Evolutionary conservation across 768 basidiomycete genomes (phyloP).

Genomic region (Multifurca ochricompacta): DNA sequence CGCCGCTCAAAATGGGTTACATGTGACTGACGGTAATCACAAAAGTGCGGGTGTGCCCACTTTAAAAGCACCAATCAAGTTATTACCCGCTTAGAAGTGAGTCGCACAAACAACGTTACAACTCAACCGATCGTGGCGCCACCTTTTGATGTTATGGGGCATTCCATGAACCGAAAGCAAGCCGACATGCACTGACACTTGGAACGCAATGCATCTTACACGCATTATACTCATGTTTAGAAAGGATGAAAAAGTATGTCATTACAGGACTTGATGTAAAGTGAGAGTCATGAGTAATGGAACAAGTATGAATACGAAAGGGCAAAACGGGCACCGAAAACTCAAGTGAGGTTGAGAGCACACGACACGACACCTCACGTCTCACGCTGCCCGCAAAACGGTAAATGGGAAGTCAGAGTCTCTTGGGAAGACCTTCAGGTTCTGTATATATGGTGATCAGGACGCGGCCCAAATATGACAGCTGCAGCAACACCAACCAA

Average conservation of each 20-base stretch:
- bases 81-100: no score
- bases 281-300: background rate
- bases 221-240: background rate
- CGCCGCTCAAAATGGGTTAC: no score
- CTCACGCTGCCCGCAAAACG: background rate
- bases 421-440: slow-evolving; percentile 14
- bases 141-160: no score
- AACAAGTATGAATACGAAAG: background rate
- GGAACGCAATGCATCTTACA: background rate
- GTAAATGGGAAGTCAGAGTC: slow-evolving; percentile 1
- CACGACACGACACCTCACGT: background rate
- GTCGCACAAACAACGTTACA: no score
- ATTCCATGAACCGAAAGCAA: no score
- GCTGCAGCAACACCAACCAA: slow-evolving; percentile 1
- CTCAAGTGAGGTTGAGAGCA: background rate
- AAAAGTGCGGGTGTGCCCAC: no score
- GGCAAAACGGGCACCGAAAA: background rate
- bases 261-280: slow-evolving; percentile 5
- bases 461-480: background rate
- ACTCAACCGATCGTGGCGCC: no score
- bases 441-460: slow-evolving; percentile 1
- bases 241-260: background rate
- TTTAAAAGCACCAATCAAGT: no score
- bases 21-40: no score
- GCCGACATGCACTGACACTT: background rate